phyloP scores from a whole-genome alignment of 805 yeast genomes.

The Clavispora carvajalis region DNA sequence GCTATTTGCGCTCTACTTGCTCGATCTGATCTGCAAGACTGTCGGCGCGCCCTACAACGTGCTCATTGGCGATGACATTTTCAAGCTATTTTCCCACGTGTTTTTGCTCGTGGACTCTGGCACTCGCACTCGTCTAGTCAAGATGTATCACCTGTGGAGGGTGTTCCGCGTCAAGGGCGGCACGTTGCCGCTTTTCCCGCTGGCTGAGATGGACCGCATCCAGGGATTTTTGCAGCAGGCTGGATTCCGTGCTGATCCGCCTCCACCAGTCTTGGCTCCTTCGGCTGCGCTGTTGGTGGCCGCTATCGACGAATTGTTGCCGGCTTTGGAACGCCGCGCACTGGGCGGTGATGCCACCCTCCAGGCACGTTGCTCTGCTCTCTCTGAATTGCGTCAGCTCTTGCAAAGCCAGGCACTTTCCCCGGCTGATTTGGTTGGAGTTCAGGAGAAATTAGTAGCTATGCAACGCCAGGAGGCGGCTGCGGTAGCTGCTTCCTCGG shows the following conservation, averaged over 20 bases:
- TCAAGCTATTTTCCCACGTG: slow-evolving; percentile 65
- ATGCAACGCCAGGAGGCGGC: slow-evolving; percentile 29
- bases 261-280: not conserved
- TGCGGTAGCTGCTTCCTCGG: slow-evolving; percentile 1
- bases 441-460: slow-evolving; percentile 33
- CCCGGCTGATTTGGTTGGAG: slow-evolving; percentile 30
- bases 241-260: slow-evolving; percentile 14
- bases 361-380: slow-evolving; percentile 39
- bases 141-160: slow-evolving; percentile 87
- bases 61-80: slow-evolving; percentile 64
- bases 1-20: slow-evolving; percentile 72
- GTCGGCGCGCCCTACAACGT: slow-evolving; percentile 88
- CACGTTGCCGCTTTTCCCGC: slow-evolving; percentile 68
- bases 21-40: slow-evolving; percentile 89
- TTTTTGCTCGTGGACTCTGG: slow-evolving; percentile 74
- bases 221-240: slow-evolving; percentile 58
- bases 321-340: slow-evolving; percentile 39
- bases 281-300: slow-evolving; percentile 18
- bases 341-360: slow-evolving; percentile 36
- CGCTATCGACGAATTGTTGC: slow-evolving; percentile 35
- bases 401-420: slow-evolving; percentile 34
- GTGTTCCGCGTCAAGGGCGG: slow-evolving; percentile 52
- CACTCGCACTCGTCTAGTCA: slow-evolving; percentile 65
- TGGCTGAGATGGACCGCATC: slow-evolving; percentile 62
- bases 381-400: slow-evolving; percentile 39